Evolutionary conservation across 768 basidiomycete genomes (phyloP).

Genomic region (Rhizopogon rudus): DNA sequence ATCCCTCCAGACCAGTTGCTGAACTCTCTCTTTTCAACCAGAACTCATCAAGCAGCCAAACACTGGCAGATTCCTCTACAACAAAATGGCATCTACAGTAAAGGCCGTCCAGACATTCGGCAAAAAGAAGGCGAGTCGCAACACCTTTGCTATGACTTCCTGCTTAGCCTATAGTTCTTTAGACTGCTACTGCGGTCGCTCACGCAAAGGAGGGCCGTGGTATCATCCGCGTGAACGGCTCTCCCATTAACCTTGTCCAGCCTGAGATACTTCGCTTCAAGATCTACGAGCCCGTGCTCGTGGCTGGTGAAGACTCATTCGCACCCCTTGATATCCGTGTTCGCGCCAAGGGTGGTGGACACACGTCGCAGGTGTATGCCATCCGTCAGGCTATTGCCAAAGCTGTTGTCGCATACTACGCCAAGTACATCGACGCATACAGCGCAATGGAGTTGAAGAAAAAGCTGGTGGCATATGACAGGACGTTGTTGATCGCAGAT

Average conservation of each 20-base stretch:
- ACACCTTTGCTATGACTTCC: not conserved
- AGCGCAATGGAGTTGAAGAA: slow-evolving; percentile 98
- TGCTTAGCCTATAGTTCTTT: slow-evolving; percentile 7
- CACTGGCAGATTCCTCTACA: slow-evolving; percentile 17
- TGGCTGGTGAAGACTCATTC: slow-evolving; percentile 88
- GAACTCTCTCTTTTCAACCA: slow-evolving; percentile 11
- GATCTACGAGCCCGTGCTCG: slow-evolving; percentile 95
- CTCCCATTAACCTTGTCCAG: slow-evolving; percentile 92
- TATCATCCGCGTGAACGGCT: slow-evolving; percentile 93
- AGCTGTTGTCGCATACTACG: slow-evolving; percentile 96
- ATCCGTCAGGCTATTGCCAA: slow-evolving; percentile 99
- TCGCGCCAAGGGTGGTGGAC: slow-evolving; percentile 98
- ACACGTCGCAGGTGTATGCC: slow-evolving; percentile 98
- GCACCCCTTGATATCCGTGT: slow-evolving; percentile 90
- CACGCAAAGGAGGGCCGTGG: slow-evolving; percentile 96
- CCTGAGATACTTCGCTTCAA: slow-evolving; percentile 97
- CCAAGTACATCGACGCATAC: slow-evolving; percentile 97
- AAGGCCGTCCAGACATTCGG: slow-evolving; percentile 99
- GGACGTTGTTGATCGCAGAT: slow-evolving; percentile 85
- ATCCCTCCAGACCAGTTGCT: slow-evolving; percentile 7
- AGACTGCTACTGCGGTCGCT: slow-evolving; percentile 98
- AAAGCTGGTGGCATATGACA: slow-evolving; percentile 93
- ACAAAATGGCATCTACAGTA: slow-evolving; percentile 58
- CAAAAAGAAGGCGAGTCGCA: slow-evolving; percentile 91
- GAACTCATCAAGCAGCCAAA: slow-evolving; percentile 10